Base-by-base conservation (phyloP, 2,329 filamentous ascomycete genomes). In the Arthrobotrys megalospora region DNA sequence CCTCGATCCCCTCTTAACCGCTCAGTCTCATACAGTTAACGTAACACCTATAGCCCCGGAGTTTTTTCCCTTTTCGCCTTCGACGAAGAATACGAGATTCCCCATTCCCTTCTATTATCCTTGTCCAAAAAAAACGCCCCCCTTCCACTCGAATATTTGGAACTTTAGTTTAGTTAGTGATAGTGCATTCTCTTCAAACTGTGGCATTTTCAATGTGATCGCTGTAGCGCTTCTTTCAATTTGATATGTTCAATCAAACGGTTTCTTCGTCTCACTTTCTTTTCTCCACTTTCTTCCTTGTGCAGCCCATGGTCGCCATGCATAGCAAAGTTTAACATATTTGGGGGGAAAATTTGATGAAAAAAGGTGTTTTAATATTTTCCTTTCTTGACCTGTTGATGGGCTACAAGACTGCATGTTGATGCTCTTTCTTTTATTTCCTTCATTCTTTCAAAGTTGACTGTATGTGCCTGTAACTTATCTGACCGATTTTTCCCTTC, bases 41-140 rank as follows among this genome's bases (percentile, higher is more conserved):
- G 24, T 58, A 38, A 58, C 60, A 68, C 53, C 43, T 75, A 75
- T 75, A 75, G 70, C 70, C 63, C 45, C 63, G 70, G 70, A 75
- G 70, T 75, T 75, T 38, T 63, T 53, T 60, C 45, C 16, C 45
- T 50, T 67, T 50, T 50, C 32, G n/a, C 24, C n/a, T 64, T 48
- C 38, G 21, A 72, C 45, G 50, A 60, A 47, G 41, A 38, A 58
- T 28, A 21, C 16, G 24, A 64, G 16, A 75, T 63, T 47, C 38
- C n/a, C 48, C 16, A 28, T 48, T 41, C 41, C 55, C 16, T 62
- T 48, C 4, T 19, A 72, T 66, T 66, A 50, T 48, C 60, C 24
- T 60, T 60, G 36, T 60, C 45, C 2, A 48, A 48, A 28, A 60
- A 50, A 53, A 67, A 38, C n/a, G n/a, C 48, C 19, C 36, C 32